Evolutionary conservation across 768 basidiomycete genomes (phyloP), one percentile per base, ranked within the genome.

Genomic region (Pholiota microspora): DNA sequence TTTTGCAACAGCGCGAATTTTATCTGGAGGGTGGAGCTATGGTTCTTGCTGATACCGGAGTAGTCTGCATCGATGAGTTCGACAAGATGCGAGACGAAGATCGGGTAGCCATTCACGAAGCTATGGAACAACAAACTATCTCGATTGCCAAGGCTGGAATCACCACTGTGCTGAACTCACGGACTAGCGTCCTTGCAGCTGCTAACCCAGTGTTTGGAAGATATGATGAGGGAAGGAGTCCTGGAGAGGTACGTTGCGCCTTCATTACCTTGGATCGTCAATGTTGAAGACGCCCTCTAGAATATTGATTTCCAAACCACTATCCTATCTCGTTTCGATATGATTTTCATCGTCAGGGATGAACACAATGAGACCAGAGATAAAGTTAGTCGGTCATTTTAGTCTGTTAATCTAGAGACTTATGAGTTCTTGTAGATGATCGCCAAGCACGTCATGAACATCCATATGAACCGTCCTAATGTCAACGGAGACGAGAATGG

Each of bases 31-130:
- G 97, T 7, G 97, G 97, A 21, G 97, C 97, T 1, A 98, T 99
- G 97, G 97, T 99, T 5, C 83, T 98, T 32, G 97, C 97, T 1
- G 97, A 99, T 67, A 92, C 92, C 10, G 97, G 97, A 25, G 95
- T 99, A 12, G 97, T 98, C 34, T 98, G 97, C 66, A 99, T 99
- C 65, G 97, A 99, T 63, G 97, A 99, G 69, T 99, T 99, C 63
- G 97, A 99, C 74, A 99, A 99, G 77, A 99, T 99, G 97, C 80
- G 96, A 34, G 97, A 99, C 62, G 96, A 98, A 71, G 97, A 99
- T 69, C 86, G 97, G 52, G 97, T 98, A 4, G 97, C 97, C 0
- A 98, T 98, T 56, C 97, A 98, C 71, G 97, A 98, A 74, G 97
- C 96, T 12, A 99, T 99, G 97, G 97, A 99, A 65, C 97, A 99